phyloP scores from a whole-genome alignment of 2,329 filamentous ascomycete genomes.

The Phialocephala sp. region DNA sequence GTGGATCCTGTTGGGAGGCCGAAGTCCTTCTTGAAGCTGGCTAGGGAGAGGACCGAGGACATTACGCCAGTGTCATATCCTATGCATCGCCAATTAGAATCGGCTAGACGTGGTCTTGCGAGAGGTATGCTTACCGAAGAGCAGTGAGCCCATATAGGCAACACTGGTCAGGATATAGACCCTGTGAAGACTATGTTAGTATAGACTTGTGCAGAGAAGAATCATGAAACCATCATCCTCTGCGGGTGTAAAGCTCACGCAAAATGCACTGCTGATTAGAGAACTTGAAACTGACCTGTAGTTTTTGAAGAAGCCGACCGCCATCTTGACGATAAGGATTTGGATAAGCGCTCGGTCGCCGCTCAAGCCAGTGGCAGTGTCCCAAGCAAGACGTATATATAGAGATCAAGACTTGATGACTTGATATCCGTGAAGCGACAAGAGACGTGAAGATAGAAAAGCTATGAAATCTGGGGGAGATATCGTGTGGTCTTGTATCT shows the following conservation, averaged over 20 bases:
- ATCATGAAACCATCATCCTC: background rate
- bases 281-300: background rate
- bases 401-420: background rate
- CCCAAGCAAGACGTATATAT: background rate
- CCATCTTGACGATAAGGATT: background rate
- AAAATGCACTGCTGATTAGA: background rate
- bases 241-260: background rate
- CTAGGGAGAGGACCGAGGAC: constrained; percentile 33
- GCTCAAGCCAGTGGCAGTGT: background rate
- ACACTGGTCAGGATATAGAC: constrained; percentile 9
- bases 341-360: background rate
- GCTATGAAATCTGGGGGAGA: background rate
- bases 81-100: background rate
- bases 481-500: constrained; percentile 6
- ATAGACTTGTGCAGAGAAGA: background rate
- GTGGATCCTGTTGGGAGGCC: background rate
- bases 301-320: constrained; percentile 10
- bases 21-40: constrained; percentile 13
- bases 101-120: background rate
- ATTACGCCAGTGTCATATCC: constrained; percentile 38
- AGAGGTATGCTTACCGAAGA: constrained; percentile 29
- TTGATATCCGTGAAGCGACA: background rate
- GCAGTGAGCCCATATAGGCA: constrained; percentile 35
- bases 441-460: background rate
- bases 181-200: background rate